Percentiles rank a stretch among this genome's conserved stretches.
These are phyloP conservation scores for Gnomoniopsis sp. DNA, from an alignment of 2,329 filamentous ascomycete species.

Conservation along the genomic window DNA sequence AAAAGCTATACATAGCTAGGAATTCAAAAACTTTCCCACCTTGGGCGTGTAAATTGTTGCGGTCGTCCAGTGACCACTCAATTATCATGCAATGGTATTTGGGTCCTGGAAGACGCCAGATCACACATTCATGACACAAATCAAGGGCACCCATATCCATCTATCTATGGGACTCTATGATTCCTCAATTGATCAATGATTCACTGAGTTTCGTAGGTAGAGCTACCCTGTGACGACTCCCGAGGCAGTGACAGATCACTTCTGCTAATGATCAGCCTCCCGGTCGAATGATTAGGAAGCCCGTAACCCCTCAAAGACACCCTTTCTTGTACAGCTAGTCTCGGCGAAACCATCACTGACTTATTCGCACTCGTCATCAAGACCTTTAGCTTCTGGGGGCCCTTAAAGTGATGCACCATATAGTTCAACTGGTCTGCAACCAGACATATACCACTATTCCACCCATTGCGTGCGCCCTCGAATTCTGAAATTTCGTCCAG, in stretches of 20 bases:
- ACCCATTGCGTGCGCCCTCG: background rate
- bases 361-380: conserved; percentile 4
- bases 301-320: background rate
- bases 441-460: background rate
- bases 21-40: too few relatives aligned
- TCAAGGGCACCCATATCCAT: too few relatives aligned
- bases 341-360: background rate
- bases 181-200: too few relatives aligned
- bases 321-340: background rate
- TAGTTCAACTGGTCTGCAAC: background rate
- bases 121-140: too few relatives aligned
- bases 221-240: background rate
- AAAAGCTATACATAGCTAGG: too few relatives aligned
- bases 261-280: background rate
- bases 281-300: background rate
- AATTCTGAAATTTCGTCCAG: conserved; percentile 8
- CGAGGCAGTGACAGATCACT: background rate
- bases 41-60: too few relatives aligned
- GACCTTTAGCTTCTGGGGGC: conserved; percentile 1
- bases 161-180: too few relatives aligned
- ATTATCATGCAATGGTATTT: too few relatives aligned
- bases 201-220: background rate
- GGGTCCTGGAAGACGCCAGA: too few relatives aligned
- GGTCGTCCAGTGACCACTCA: too few relatives aligned
- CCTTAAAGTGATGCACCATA: background rate